Percentiles rank a stretch among this genome's conserved stretches.
Conservation (phyloP, 73 alveolate species). For the Paraurostyla sp. region DNA sequence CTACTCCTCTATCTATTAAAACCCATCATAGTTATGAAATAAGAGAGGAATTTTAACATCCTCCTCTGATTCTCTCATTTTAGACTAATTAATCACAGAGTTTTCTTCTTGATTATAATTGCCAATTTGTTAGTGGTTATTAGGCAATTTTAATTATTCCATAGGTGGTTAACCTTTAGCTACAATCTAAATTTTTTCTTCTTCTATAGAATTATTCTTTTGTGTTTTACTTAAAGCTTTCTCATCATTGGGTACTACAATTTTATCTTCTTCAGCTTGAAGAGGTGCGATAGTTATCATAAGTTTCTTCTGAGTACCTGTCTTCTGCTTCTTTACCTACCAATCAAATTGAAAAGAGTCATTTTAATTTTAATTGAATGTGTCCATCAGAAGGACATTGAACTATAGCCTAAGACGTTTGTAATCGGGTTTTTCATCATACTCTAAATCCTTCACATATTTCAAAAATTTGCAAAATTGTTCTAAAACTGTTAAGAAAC, state of each 20-base stretch:
- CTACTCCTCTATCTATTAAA: neutral
- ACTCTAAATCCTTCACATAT: constrained; percentile 26
- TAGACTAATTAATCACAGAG: neutral
- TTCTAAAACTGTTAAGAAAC: neutral
- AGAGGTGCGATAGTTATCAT: neutral
- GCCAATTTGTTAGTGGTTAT: neutral
- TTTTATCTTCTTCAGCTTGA: too few relatives aligned
- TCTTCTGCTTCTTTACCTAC: neutral
- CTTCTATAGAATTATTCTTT: neutral
- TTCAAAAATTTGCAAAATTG: constrained; percentile 11
- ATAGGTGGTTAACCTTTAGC: neutral
- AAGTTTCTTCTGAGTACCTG: neutral
- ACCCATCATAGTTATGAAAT: constrained; percentile 12
- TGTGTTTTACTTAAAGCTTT: neutral
- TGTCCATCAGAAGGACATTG: constrained; percentile 18
- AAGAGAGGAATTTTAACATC: constrained; percentile 14
- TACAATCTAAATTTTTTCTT: neutral
- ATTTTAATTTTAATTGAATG: neutral
- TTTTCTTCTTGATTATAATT: neutral
- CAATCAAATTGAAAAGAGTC: neutral
- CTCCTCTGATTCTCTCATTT: neutral
- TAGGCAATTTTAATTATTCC: neutral
- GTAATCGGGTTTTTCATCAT: constrained; percentile 48
- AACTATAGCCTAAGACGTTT: neutral
- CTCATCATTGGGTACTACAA: too few relatives aligned